phyloP scores from a whole-genome alignment of 176 grass and related monocot genomes.

The Oryza rufipogon region DNA sequence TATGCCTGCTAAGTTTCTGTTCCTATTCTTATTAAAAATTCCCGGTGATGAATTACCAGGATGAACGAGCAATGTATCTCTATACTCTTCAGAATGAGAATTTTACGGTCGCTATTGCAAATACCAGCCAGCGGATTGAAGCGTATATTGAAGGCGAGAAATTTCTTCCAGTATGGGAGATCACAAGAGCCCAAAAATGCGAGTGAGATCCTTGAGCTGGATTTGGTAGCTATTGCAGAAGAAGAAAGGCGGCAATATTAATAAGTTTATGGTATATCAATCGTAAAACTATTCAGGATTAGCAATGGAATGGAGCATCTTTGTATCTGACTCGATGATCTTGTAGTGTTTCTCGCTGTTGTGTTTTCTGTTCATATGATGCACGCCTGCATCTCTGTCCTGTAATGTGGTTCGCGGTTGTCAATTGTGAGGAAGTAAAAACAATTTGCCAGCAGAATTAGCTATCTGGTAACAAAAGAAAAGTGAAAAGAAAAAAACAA shows the following conservation, averaged over 20 bases:
- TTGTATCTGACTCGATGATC: not conserved
- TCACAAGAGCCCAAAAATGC: slow-evolving; percentile 69
- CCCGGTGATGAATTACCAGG: slow-evolving; percentile 60
- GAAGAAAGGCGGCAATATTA: not conserved
- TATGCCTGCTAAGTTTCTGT: not conserved
- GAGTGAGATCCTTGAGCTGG: slow-evolving; percentile 47
- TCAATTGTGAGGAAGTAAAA: not conserved
- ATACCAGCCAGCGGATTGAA: slow-evolving; percentile 51
- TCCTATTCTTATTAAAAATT: slow-evolving; percentile 15
- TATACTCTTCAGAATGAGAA: slow-evolving; percentile 76
- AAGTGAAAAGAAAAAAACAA: not conserved
- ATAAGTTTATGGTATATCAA: not conserved
- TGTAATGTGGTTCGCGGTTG: not conserved
- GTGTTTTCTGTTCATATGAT: not conserved
- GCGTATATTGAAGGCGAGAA: slow-evolving; percentile 18
- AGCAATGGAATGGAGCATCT: not conserved
- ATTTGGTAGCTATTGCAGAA: not conserved
- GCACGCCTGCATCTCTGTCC: not conserved
- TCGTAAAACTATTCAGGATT: not conserved
- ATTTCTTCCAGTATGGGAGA: slow-evolving; percentile 62
- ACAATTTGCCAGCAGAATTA: not conserved
- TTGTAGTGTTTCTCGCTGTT: not conserved
- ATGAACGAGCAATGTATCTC: slow-evolving; percentile 90
- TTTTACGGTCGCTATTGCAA: slow-evolving; percentile 63
- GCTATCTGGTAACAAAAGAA: not conserved